These are phyloP conservation scores for Rheum nobile DNA, from an alignment of 148 eudicot genomes.

Conservation along the genomic window DNA sequence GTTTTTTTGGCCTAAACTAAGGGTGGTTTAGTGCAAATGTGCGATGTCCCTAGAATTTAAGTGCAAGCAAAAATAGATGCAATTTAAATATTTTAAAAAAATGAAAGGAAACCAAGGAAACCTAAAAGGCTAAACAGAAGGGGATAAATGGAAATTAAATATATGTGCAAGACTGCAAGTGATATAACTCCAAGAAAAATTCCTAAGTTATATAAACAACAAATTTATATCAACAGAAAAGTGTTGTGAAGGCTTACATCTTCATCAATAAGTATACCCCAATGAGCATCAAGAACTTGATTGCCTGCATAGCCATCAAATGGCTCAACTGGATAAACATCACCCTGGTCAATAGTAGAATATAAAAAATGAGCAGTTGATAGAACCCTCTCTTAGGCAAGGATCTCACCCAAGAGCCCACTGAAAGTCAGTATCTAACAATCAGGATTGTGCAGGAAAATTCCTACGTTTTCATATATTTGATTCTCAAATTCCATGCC, in stretches of 20 bases:
- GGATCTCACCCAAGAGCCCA: no score
- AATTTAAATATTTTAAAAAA: not conserved
- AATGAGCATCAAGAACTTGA: slow-evolving; percentile 45
- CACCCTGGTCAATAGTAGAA: slow-evolving; percentile 25
- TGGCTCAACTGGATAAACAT: slow-evolving; percentile 47
- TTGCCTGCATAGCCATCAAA: slow-evolving; percentile 21
- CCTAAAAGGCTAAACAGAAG: not conserved
- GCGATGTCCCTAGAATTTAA: not conserved
- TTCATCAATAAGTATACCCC: slow-evolving; percentile 77
- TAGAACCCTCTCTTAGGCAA: no score
- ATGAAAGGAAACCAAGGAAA: not conserved
- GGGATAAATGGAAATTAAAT: not conserved
- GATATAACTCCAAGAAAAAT: not conserved
- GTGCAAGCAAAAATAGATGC: not conserved
- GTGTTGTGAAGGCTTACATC: slow-evolving; percentile 48
- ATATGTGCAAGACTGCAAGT: not conserved
- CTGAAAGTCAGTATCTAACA: no score
- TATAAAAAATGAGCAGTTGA: not conserved
- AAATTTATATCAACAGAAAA: not conserved
- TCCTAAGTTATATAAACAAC: not conserved
- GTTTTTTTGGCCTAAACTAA: not conserved
- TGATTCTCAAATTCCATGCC: no score
- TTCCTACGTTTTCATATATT: no score
- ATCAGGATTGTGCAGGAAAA: no score
- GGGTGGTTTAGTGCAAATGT: not conserved